Conservation (phyloP, 2,329 filamentous ascomycete species). For the Chrysoporthe cubensis region DNA sequence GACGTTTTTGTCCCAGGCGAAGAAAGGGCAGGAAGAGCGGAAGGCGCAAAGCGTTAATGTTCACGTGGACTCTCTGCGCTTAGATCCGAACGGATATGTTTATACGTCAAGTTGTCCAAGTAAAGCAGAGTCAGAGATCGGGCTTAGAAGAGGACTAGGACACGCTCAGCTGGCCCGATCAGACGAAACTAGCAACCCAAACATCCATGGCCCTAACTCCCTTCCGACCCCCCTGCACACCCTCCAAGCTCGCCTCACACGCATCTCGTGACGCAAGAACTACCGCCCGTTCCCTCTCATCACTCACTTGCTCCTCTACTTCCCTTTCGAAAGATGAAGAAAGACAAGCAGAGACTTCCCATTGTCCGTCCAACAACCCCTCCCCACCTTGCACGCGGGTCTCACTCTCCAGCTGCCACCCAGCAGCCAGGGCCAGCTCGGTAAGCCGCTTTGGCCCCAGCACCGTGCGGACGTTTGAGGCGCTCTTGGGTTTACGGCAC, state of each 20-base stretch:
- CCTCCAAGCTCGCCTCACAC: constrained; percentile 30
- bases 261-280: constrained; percentile 26
- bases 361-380: constrained; percentile 28
- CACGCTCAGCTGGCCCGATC: constrained; percentile 8
- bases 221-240: constrained; percentile 28
- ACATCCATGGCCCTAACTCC: constrained; percentile 31
- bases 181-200: constrained; percentile 30
- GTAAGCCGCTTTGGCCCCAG: constrained; percentile 7
- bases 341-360: constrained; percentile 30
- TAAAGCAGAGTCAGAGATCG: not conserved
- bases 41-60: no score
- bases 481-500: constrained; percentile 22
- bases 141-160: constrained; percentile 5
- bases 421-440: constrained; percentile 10
- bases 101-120: not conserved
- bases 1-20: no score
- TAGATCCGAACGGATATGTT: not conserved
- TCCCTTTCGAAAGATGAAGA: constrained; percentile 24
- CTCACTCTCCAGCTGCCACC: constrained; percentile 29
- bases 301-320: constrained; percentile 25
- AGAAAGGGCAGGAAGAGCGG: no score
- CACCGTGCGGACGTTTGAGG: constrained; percentile 22
- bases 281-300: constrained; percentile 29
- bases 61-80: not conserved
- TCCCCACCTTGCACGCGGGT: constrained; percentile 23